Base-by-base conservation (phyloP, 768 basidiomycete species). In the Tylopilus rubrobrunneus region DNA sequence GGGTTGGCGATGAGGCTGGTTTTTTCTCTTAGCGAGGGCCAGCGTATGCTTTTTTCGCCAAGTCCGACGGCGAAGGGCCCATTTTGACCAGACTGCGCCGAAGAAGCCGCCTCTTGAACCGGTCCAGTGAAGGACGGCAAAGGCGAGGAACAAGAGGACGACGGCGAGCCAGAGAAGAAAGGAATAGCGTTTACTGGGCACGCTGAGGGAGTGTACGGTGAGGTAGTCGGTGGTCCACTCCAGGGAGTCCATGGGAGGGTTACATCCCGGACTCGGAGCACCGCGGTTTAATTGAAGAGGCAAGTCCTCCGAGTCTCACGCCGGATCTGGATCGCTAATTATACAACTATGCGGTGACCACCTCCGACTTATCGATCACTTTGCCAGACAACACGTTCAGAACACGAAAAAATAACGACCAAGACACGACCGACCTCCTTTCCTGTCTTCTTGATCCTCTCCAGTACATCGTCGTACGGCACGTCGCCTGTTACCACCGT, bases 401-500 rank as follows among this genome's bases (percentile, higher is more conserved):
- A 28, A 44, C n/a, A n/a, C n/a, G n/a, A n/a, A 36, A 9, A 5
- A 5, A 5, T n/a, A 5, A 29, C 2, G 1, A 19, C 21, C 23
- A 19, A 14, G 10, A 50, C 29, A 11, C 14, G 7, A 58, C 74
- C 23, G 49, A 90, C 92, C 85, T 89, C 80, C 73, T 94, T 94
- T 58, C 93, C 93, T 10, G 92, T 96, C 81, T 93, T 95, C 78
- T 83, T 82, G 66, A 96, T 91, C 76, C 78, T 88, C 49, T 74
- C 84, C 12, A 82, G 70, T 44, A 92, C 74, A 3, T 76, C 75
- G 0, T 91, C 88, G 67, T 87, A 89, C 17, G 78, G 62, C 10
- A 82, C 74, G 3, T 73, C 68, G 11, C 82, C 83, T 10, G 68
- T 83, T 45, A 95, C 90, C 48, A 81, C 49, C 51, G 94, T 79